Conservation (phyloP, 2,329 filamentous ascomycete genomes). For the Sarocladium strictum region DNA sequence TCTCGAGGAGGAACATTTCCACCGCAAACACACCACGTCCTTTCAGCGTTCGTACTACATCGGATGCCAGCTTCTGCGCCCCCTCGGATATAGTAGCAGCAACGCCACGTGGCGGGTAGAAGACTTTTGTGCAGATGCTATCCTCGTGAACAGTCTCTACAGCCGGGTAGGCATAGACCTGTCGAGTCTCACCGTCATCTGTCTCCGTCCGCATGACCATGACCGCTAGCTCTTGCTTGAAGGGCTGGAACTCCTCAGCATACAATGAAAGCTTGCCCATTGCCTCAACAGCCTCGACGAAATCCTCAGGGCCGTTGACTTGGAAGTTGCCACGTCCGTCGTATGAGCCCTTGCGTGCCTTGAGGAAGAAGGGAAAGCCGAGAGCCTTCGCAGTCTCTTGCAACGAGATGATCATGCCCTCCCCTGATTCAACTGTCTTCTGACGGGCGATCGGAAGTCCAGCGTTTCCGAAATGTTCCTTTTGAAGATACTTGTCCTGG, state of each 20-base stretch:
- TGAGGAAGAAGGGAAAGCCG: constrained; percentile 87
- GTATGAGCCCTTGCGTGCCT: constrained; percentile 84
- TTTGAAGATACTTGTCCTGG: constrained; percentile 91
- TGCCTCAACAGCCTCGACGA: constrained; percentile 59
- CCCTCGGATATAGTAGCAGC: constrained; percentile 51
- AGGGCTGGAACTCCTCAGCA: constrained; percentile 84
- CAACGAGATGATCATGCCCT: constrained; percentile 55
- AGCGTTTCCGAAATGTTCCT: constrained; percentile 65
- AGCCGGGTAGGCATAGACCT: constrained; percentile 69
- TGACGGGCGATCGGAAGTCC: constrained; percentile 70
- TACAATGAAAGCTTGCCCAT: constrained; percentile 71
- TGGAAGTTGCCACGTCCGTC: constrained; percentile 73
- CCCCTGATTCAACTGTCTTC: constrained; percentile 50
- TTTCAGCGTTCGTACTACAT: constrained; percentile 73
- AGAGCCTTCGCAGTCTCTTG: constrained; percentile 56
- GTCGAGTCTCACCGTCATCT: constrained; percentile 39
- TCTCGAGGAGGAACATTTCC: constrained; percentile 82
- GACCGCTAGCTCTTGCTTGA: constrained; percentile 81
- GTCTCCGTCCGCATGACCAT: constrained; percentile 92
- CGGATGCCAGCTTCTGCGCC: constrained; percentile 71
- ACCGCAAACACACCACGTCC: constrained; percentile 94
- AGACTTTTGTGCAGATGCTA: constrained; percentile 89
- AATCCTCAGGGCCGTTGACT: constrained; percentile 37
- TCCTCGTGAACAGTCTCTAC: constrained; percentile 96
- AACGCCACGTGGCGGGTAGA: constrained; percentile 73